phyloP scores from a whole-genome alignment of 306 rosid species.

The Dalbergia cochinchinensis region DNA sequence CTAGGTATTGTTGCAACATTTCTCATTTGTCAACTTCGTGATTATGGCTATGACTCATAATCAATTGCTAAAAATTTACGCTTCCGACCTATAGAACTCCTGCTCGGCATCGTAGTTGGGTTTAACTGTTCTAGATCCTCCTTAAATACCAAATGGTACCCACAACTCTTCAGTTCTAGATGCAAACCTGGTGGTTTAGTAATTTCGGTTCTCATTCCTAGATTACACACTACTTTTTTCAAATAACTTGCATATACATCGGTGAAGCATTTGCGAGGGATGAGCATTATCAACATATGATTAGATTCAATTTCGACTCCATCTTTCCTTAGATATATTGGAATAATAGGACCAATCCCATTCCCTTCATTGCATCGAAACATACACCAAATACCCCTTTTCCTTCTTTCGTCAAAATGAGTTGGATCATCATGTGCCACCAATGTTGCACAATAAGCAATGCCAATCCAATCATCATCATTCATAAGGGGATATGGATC shows the following conservation, averaged over 20 bases:
- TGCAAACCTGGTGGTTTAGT: neutral
- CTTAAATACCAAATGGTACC: slow-evolving; percentile 16
- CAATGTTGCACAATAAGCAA: slow-evolving; percentile 7
- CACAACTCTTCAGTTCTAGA: neutral
- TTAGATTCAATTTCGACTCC: neutral
- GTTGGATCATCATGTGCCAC: neutral
- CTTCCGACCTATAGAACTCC: neutral
- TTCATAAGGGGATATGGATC: neutral
- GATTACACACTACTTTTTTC: neutral
- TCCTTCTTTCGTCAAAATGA: neutral
- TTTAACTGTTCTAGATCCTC: slow-evolving; percentile 8
- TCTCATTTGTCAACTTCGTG: neutral
- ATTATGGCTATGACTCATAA: neutral
- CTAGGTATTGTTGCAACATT: neutral
- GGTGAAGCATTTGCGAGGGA: neutral
- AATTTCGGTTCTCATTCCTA: rapidly evolving
- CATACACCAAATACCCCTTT: neutral
- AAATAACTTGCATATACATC: no score
- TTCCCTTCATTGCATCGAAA: neutral
- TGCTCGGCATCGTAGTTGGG: neutral
- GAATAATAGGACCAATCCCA: rapidly evolving
- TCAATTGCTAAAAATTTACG: neutral
- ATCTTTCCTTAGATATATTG: neutral
- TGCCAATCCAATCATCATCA: neutral
- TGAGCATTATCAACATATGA: neutral